Percentiles rank a stretch among this genome's conserved stretches.
phyloP scores from a whole-genome alignment of 495 filamentous ascomycete genomes.

The Trichodelitschia bisporula region DNA sequence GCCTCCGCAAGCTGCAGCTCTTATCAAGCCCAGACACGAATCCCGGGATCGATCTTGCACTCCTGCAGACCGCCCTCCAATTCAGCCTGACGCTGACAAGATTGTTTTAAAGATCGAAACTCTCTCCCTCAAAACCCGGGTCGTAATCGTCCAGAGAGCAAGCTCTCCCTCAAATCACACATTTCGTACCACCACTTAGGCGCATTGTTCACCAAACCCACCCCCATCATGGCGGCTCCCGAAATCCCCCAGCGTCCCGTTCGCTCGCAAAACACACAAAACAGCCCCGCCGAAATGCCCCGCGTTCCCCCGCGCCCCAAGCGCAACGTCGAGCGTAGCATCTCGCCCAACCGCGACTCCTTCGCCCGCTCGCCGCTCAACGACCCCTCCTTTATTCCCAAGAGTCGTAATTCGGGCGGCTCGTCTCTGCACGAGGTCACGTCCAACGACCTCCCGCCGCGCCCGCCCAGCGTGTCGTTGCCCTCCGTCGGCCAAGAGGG shows the following conservation, averaged over 20 bases:
- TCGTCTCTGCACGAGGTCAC: conserved; percentile 1
- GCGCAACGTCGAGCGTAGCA: conserved; percentile 44
- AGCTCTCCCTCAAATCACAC: no score
- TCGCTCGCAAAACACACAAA: conserved; percentile 8
- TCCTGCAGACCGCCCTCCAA: no score
- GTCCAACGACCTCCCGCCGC: conserved; percentile 27
- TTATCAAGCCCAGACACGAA: no score
- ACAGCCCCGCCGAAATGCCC: conserved; percentile 22
- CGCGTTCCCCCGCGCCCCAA: conserved; percentile 51
- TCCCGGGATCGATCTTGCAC: no score
- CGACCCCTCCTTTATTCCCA: conserved; percentile 27
- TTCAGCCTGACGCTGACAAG: no score
- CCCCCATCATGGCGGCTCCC: conserved; percentile 28
- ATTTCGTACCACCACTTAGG: no score
- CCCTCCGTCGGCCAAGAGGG: conserved; percentile 78
- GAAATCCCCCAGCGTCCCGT: conserved; percentile 40
- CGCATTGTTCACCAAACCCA: no score
- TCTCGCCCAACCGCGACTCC: conserved; percentile 50
- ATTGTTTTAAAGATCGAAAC: no score
- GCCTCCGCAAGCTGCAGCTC: no score
- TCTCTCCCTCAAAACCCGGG: no score
- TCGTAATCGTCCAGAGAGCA: no score
- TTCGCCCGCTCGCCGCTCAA: conserved; percentile 76
- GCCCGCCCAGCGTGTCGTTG: conserved; percentile 54
- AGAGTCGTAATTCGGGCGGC: conserved; percentile 19